phyloP scores from a whole-genome alignment of 2,329 filamentous ascomycete species.

The Cytospora paraplurivora region DNA sequence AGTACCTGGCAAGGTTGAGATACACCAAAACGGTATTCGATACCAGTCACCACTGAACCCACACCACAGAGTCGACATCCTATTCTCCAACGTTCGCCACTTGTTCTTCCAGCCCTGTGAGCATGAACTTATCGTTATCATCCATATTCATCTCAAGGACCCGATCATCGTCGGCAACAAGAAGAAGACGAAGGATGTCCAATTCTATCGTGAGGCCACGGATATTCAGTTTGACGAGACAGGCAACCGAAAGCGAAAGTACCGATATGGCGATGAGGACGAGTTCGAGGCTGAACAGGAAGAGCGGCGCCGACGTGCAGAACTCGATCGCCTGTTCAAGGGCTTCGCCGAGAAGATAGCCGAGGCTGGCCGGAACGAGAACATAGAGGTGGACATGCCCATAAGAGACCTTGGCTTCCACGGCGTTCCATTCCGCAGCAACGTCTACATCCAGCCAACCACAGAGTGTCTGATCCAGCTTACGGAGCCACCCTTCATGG shows the following conservation, averaged over 20 bases:
- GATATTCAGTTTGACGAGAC: slow-evolving; percentile 99
- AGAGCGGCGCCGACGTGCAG: slow-evolving; percentile 85
- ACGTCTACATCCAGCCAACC: slow-evolving; percentile 92
- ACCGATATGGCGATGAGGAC: slow-evolving; percentile 96
- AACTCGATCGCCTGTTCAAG: slow-evolving; percentile 94
- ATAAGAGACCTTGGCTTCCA: slow-evolving; percentile 96
- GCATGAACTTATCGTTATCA: slow-evolving; percentile 95
- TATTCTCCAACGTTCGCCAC: slow-evolving; percentile 98
- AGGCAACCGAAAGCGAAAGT: slow-evolving; percentile 95
- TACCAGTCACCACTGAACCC: slow-evolving; percentile 82
- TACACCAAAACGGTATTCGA: slow-evolving; percentile 97
- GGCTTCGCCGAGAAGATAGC: slow-evolving; percentile 96
- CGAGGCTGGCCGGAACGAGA: slow-evolving; percentile 88
- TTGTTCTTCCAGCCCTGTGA: slow-evolving; percentile 98
- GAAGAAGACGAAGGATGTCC: slow-evolving; percentile 98
- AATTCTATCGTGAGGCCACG: slow-evolving; percentile 96
- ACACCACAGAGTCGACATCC: slow-evolving; percentile 83
- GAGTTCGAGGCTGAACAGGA: slow-evolving; percentile 99
- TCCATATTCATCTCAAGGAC: slow-evolving; percentile 96
- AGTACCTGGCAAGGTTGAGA: slow-evolving; percentile 92
- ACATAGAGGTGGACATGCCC: slow-evolving; percentile 92
- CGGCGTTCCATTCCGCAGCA: slow-evolving; percentile 93
- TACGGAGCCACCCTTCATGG: slow-evolving; percentile 95
- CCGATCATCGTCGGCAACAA: slow-evolving; percentile 96
- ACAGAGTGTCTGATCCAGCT: slow-evolving; percentile 97